These are phyloP conservation scores for Tricholomella constricta DNA, from an alignment of 768 basidiomycete genomes.

Conservation along the genomic window DNA sequence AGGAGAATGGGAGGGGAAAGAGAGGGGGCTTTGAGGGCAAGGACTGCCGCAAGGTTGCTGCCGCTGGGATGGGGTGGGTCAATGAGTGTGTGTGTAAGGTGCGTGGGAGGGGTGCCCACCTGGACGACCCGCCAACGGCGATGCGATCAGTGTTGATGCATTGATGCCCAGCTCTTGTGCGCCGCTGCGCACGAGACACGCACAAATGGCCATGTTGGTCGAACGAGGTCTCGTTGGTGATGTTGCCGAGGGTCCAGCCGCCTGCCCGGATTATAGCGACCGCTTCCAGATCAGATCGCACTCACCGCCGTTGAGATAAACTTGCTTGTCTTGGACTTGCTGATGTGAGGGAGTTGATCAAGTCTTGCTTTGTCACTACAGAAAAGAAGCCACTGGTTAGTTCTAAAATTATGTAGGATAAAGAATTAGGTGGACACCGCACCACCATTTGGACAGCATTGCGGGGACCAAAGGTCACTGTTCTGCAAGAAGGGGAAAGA, in stretches of 20 bases:
- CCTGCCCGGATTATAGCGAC: constrained; percentile 38
- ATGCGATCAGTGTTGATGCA: constrained; percentile 54
- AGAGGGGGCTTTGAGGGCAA: constrained; percentile 65
- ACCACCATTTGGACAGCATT: too few species aligned
- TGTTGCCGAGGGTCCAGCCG: constrained; percentile 77
- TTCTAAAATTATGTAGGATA: too few species aligned
- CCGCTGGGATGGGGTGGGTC: constrained; percentile 43
- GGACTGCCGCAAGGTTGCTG: constrained; percentile 67
- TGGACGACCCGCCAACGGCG: constrained; percentile 75
- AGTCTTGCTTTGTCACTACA: too few species aligned
- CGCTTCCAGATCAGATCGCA: neutral
- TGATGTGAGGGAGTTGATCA: too few species aligned
- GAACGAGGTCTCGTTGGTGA: constrained; percentile 61
- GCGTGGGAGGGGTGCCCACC: constrained; percentile 37
- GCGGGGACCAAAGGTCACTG: too few species aligned
- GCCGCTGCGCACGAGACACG: constrained; percentile 46
- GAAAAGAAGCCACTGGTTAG: too few species aligned
- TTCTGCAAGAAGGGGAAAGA: too few species aligned
- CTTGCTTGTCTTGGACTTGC: too few species aligned
- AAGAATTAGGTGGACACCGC: too few species aligned
- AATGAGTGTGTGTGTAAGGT: neutral
- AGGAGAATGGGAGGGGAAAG: too few species aligned
- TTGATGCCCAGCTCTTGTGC: constrained; percentile 44
- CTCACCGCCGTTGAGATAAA: constrained; percentile 74
- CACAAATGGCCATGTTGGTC: constrained; percentile 62